Conservation (phyloP, 306 rosid genomes). For the Glycine latifolia region DNA sequence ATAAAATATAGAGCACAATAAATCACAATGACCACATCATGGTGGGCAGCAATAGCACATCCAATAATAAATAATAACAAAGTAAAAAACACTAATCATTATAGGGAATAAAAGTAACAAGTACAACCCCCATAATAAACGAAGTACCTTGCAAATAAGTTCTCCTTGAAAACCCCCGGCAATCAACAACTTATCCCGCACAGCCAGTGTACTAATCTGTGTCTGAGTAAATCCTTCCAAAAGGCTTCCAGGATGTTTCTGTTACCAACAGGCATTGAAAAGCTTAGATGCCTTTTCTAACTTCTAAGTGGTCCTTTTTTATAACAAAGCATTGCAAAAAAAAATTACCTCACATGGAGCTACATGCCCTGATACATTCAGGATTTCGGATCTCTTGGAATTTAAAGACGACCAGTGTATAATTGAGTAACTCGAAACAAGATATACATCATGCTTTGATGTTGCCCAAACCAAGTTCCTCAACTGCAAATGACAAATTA, state of each 20-base stretch:
- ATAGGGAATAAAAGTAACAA: neutral
- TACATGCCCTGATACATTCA: constrained; percentile 79
- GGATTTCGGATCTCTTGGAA: constrained; percentile 60
- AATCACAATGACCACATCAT: neutral
- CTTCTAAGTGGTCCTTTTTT: neutral
- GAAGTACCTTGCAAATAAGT: constrained; percentile 83
- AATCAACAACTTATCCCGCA: constrained; percentile 73
- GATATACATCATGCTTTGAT: constrained; percentile 85
- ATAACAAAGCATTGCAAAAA: constrained; percentile 7
- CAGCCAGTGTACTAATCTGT: constrained; percentile 80
- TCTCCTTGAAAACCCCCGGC: constrained; percentile 93
- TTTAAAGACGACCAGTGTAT: constrained; percentile 77
- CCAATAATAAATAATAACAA: neutral
- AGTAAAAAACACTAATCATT: constrained; percentile 1
- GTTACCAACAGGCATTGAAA: constrained; percentile 28
- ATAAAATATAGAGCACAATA: neutral
- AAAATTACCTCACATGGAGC: constrained; percentile 76
- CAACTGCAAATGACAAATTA: constrained; percentile 59
- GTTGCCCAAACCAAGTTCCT: constrained; percentile 92
- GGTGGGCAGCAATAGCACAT: neutral
- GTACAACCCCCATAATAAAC: neutral
- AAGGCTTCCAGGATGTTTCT: constrained; percentile 89
- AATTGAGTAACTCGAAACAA: constrained; percentile 72
- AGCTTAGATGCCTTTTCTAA: constrained; percentile 22
- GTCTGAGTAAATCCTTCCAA: constrained; percentile 84